Evolutionary conservation across 345 rosid species (phyloP).

Genomic region (Mangifera indica): DNA sequence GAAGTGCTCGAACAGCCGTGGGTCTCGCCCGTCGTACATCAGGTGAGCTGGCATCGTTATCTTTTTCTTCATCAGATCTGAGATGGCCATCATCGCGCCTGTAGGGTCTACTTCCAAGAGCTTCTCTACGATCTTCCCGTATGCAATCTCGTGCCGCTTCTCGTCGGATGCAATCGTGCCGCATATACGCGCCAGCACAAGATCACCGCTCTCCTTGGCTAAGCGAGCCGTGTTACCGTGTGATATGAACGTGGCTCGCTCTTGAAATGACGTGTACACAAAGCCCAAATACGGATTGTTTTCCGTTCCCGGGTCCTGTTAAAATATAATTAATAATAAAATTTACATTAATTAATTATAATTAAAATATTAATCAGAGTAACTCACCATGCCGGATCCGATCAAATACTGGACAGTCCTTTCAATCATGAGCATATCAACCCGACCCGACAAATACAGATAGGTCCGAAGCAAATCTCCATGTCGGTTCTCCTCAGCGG

Average conservation of each 20-base stretch:
- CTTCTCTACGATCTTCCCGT: constrained; percentile 53
- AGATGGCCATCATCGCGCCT: constrained; percentile 41
- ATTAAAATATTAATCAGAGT: background rate
- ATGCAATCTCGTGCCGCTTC: constrained; percentile 69
- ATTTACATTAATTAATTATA: too few species aligned
- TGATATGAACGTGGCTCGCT: constrained; percentile 77
- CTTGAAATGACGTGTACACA: constrained; percentile 86
- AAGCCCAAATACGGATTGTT: constrained; percentile 80
- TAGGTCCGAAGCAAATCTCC: constrained; percentile 61
- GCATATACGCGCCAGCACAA: constrained; percentile 57
- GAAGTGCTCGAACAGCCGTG: constrained; percentile 55
- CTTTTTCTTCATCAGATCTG: constrained; percentile 64
- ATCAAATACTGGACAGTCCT: constrained; percentile 62
- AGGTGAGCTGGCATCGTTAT: constrained; percentile 75
- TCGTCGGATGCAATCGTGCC: constrained; percentile 76
- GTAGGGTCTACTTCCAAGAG: constrained; percentile 62
- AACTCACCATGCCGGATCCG: constrained; percentile 63
- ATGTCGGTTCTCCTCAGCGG: constrained; percentile 79
- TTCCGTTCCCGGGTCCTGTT: constrained; percentile 63
- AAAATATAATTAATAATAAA: background rate
- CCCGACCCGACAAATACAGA: constrained; percentile 73
- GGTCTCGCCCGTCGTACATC: constrained; percentile 64
- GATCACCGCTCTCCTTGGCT: constrained; percentile 59
- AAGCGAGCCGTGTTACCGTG: constrained; percentile 79
- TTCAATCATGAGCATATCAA: constrained; percentile 68